Evolutionary conservation across 2,329 filamentous ascomycete species (phyloP).

Genomic region (Arthrobotrys entomopaga): DNA sequence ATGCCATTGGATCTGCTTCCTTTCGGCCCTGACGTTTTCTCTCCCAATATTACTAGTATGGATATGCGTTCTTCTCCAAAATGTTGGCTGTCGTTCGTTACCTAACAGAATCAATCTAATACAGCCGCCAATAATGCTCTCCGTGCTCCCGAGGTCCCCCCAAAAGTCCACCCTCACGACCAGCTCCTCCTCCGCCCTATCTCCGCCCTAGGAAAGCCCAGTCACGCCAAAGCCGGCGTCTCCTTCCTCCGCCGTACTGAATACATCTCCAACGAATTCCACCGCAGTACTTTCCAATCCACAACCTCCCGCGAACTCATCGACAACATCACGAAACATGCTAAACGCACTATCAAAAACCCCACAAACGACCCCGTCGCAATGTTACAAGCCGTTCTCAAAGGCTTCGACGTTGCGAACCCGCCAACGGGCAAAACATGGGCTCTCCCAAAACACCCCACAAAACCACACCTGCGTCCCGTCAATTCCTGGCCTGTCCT

Average conservation of each 20-base stretch:
- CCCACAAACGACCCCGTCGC: conserved; percentile 65
- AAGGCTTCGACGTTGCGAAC: conserved; percentile 69
- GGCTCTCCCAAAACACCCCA: conserved; percentile 59
- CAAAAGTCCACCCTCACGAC: conserved; percentile 82
- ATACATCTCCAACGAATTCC: conserved; percentile 76
- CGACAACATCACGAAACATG: conserved; percentile 63
- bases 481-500: conserved; percentile 72
- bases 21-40: conserved; percentile 34
- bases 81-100: conserved; percentile 43
- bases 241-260: conserved; percentile 96
- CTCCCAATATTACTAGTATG: conserved; percentile 59
- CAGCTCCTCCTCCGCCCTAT: conserved; percentile 83
- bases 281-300: conserved; percentile 67
- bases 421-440: conserved; percentile 61
- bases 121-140: conserved; percentile 71
- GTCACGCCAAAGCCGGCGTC: conserved; percentile 73
- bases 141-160: conserved; percentile 77
- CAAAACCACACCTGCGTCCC: conserved; percentile 64
- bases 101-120: conserved; percentile 31
- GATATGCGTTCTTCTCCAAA: conserved; percentile 48
- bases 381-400: conserved; percentile 66
- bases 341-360: conserved; percentile 63
- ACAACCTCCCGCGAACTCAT: conserved; percentile 68
- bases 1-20: conserved; percentile 95
- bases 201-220: conserved; percentile 83